phyloP scores from a whole-genome alignment of 495 filamentous ascomycete species.

The Xanthoparmelia taractica region DNA sequence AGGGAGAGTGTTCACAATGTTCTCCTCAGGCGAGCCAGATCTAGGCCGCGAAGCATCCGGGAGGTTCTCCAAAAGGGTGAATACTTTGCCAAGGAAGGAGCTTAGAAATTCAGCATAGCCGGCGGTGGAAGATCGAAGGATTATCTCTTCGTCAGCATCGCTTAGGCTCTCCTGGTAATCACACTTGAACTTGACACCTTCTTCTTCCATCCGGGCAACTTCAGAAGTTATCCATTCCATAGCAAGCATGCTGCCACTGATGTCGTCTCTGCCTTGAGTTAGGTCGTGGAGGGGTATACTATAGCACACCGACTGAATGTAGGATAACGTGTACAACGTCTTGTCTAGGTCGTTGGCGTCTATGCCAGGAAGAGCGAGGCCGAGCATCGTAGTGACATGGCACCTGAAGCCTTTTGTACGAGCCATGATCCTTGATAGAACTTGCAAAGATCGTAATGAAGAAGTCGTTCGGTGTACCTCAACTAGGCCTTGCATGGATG shows the following conservation, averaged over 20 bases:
- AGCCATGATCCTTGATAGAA: slow-evolving; percentile 81
- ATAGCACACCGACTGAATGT: slow-evolving; percentile 90
- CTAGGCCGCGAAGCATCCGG: slow-evolving; percentile 81
- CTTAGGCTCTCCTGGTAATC: slow-evolving; percentile 76
- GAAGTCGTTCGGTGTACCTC: slow-evolving; percentile 96
- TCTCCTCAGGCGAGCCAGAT: slow-evolving; percentile 89
- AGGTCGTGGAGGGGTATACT: slow-evolving; percentile 87
- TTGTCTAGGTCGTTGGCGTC: slow-evolving; percentile 98
- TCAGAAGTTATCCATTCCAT: slow-evolving; percentile 90
- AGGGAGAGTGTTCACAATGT: slow-evolving; percentile 91
- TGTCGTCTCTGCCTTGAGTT: slow-evolving; percentile 57
- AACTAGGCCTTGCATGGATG: slow-evolving; percentile 88
- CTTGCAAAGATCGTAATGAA: slow-evolving; percentile 80
- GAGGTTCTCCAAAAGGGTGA: slow-evolving; percentile 89
- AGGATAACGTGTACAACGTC: slow-evolving; percentile 85
- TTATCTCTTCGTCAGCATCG: slow-evolving; percentile 80
- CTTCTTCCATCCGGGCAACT: slow-evolving; percentile 84
- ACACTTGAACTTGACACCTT: slow-evolving; percentile 73
- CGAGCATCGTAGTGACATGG: slow-evolving; percentile 86
- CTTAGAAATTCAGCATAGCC: slow-evolving; percentile 87
- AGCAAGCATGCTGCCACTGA: slow-evolving; percentile 69
- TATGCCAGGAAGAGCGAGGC: slow-evolving; percentile 86
- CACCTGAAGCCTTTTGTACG: slow-evolving; percentile 88
- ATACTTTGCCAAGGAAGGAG: slow-evolving; percentile 85
- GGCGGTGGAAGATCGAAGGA: slow-evolving; percentile 91